Evolutionary conservation across 176 grass and related monocot genomes (phyloP), one percentile per base, ranked within the genome.

Genomic region (Ensete glaucum): DNA sequence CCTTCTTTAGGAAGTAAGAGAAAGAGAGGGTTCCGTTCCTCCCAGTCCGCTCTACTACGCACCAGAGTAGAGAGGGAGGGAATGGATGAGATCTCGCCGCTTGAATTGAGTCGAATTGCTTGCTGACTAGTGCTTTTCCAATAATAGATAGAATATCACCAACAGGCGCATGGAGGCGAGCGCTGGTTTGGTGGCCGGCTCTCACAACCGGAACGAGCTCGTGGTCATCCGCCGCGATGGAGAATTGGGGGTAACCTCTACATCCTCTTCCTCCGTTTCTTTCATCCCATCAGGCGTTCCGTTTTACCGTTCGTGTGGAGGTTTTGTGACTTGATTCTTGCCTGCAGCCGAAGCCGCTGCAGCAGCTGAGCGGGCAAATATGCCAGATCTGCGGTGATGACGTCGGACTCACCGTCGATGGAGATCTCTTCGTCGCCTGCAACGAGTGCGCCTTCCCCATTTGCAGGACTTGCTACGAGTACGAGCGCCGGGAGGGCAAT

Each of bases 381-480:
- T 96, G 90, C 81, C 90, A 97, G 79, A 92, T 88, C 87, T 92
- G 90, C 50, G 85, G 88, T 7, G 87, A 90, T 68, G 84, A 85
- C 52, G 90, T 98, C 21, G 95, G 95, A 29, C 81, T 80, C 49
- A 93, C 95, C 23, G 80, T 84, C 55, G 95, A 98, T 48, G 95
- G 90, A 48, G 90, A 98, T 23, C 82, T 93, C 78, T 98, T 98
- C 83, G 76, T 85, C 20, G 88, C 95, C 67, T 98, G 95, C 83
- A 89, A 90, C 49, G 88, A 90, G 56, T 98, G 95, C 76, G 84
- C 83, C 48, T 98, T 93, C 69, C 95, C 95, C 3, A 84, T 98
- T 17, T 98, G 95, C 85, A 83, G 90, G 3, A 88, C 90, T 17
- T 98, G 95, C 86, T 98, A 98, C 76, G 95, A 98, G 82, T 93